These are phyloP conservation scores for Aspergillus candidus DNA, from an alignment of 2,329 filamentous ascomycete genomes.

Conservation along the genomic window DNA sequence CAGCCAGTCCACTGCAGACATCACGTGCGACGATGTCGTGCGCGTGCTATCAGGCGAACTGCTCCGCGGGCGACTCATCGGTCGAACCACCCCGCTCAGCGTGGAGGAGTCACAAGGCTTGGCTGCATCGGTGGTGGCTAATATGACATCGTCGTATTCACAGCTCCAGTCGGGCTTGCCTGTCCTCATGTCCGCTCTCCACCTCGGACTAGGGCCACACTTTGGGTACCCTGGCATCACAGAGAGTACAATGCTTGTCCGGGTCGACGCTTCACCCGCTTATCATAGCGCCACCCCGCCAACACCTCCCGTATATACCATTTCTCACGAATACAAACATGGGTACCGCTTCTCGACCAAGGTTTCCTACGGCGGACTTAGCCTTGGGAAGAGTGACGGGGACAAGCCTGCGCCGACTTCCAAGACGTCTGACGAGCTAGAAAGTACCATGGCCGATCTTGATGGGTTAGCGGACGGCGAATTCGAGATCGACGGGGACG, in stretches of 20 bases:
- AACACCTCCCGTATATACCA: slow-evolving; percentile 14
- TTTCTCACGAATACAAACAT: slow-evolving; percentile 24
- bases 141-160: slow-evolving; percentile 25
- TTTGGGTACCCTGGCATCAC: slow-evolving; percentile 24
- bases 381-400: slow-evolving; percentile 3
- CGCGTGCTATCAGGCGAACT: slow-evolving; percentile 29
- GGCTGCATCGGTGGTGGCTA: slow-evolving; percentile 27
- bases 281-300: slow-evolving; percentile 17
- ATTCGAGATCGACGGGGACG: slow-evolving; percentile 21
- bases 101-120: slow-evolving; percentile 28
- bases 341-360: slow-evolving; percentile 22
- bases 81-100: slow-evolving; percentile 22
- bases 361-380: slow-evolving; percentile 18
- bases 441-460: slow-evolving; percentile 13
- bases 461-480: slow-evolving; percentile 24
- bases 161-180: slow-evolving; percentile 19
- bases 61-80: slow-evolving; percentile 23
- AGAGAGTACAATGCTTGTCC: slow-evolving; percentile 22
- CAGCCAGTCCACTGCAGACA: slow-evolving; percentile 5
- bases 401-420: slow-evolving; percentile 7
- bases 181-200: slow-evolving; percentile 26
- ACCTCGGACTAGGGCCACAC: slow-evolving; percentile 32
- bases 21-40: slow-evolving; percentile 28
- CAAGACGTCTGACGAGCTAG: slow-evolving; percentile 8
- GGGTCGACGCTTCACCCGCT: slow-evolving; percentile 12